Evolutionary conservation across 108 stramenopile genomes (phyloP).

Genomic region (Pseudonitzschia pungens): DNA sequence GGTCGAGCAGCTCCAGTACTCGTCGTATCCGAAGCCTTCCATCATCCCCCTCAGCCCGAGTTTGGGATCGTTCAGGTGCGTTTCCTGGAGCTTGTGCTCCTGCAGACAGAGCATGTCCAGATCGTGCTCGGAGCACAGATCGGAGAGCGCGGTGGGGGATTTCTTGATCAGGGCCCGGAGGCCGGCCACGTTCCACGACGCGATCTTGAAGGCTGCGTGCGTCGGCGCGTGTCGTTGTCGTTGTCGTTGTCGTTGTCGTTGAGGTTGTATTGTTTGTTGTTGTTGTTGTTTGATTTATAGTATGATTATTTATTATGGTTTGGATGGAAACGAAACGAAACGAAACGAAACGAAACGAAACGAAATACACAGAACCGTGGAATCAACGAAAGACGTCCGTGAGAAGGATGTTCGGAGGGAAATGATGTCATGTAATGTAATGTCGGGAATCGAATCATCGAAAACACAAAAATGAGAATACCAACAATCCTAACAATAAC

Average conservation of each 20-base stretch:
- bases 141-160: slow-evolving; percentile 53
- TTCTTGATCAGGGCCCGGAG: slow-evolving; percentile 82
- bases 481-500: too few relatives aligned
- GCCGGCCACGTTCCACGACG: slow-evolving; percentile 94
- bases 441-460: not conserved
- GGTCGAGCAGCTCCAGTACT: slow-evolving; percentile 83
- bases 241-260: too few relatives aligned
- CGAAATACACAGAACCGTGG: not conserved
- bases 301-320: too few relatives aligned
- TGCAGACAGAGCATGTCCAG: slow-evolving; percentile 89
- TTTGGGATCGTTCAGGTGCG: slow-evolving; percentile 78
- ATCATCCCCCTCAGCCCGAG: slow-evolving; percentile 60
- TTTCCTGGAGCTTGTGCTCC: slow-evolving; percentile 90
- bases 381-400: too few relatives aligned
- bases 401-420: not conserved
- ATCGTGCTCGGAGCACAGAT: slow-evolving; percentile 59
- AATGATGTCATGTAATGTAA: too few relatives aligned
- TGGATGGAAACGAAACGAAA: not conserved
- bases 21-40: slow-evolving; percentile 79
- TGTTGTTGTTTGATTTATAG: too few relatives aligned
- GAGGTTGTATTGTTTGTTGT: too few relatives aligned
- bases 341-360: not conserved
- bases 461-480: not conserved
- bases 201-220: slow-evolving; percentile 62
- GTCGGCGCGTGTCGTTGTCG: too few relatives aligned